Evolutionary conservation across 768 basidiomycete genomes (phyloP), one percentile per base, ranked within the genome.

Genomic region (Naganishia randhawae): DNA sequence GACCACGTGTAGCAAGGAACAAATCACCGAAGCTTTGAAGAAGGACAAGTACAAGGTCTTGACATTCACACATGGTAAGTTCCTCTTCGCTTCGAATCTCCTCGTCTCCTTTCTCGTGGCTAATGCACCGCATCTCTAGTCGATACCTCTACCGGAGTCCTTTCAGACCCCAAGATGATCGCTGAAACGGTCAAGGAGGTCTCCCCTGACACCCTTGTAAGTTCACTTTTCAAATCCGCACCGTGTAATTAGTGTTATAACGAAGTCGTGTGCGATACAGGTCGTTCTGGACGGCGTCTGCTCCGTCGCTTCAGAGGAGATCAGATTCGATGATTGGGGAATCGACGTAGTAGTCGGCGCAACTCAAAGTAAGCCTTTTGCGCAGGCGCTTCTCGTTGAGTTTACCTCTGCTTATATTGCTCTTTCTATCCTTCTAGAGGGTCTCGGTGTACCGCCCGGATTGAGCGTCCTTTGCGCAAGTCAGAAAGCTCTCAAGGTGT

Each of bases 301-400:
- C 81, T 89, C 92, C 1, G 92, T 97, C 17, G 96, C 91, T 6
- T 91, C 89, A 73, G 96, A 98, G 78, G 92, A 97, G 78, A 93
- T 99, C 74, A 86, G 84, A 51, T 89, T 96, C 83, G 96, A 98
- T 73, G 88, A 85, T 2, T 98, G 96, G 96, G 87, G 85, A 29
- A 83, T 98, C 63, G 96, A 99, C 73, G 86, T 93, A 41, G 88
- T 98, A 29, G 74, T 79, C 63, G 71, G 73, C n/a, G 78, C 78
- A 22, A 77, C 78, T 35, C 78, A 78, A 78, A 80, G 66, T 67
- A 35, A 25, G 65, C 29, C 45, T 13, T 19, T 42, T 19, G 3
- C 8, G 10, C 27, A 1, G 3, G 17, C 0, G 0, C 8, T n/a
- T 39, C 48, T 22, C 11, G 22, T 33, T 45, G 17, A 1, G 25